Evolutionary conservation across 1,139 yeast genomes (phyloP), one percentile per base, ranked within the genome.

Genomic region (Nakaseomyces glabratus): DNA sequence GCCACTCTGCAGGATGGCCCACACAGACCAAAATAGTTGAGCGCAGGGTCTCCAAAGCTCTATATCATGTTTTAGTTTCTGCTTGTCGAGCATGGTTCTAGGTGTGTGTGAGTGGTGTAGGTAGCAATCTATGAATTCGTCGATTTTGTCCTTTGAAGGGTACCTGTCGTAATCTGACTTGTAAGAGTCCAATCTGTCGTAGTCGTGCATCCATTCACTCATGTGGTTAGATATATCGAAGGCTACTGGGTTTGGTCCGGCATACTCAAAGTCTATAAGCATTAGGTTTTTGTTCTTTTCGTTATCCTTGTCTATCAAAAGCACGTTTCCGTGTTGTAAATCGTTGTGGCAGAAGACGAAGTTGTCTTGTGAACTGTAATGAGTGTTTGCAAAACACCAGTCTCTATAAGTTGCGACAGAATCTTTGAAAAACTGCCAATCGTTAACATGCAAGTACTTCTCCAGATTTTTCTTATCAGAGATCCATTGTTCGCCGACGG

Each of bases 181-280:
- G 12, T 65, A 65, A 1, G 78, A 72, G 47, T 81, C 76, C 1
- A 43, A 19, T 24, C 46, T 44, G 52, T 82, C 84, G 55, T 86
- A 90, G 60, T 90, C 85, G 26, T 85, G 72, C 96, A 88, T 90
- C 95, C 97, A 88, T 58, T 88, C 97, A 43, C 82, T 72, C 38
- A 74, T 67, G 59, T 88, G 96, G 58, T 90, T 88, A 12, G 86
- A 85, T 37, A 90, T 73, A 56, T 90, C 98, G 55, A 67, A 82
- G 0, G 93, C 94, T 1, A 94, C 82, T 36, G 78, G 66, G 53
- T 88, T 88, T 11, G 93, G 77, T 1, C 95, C 96, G 1, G 94
- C 78, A 58, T 88, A 90, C 61, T 90, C 98, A 57, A 88, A 90
- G 58, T 90, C 98, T 52, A 90, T 90, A 14, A 90, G 96, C 19